Base-by-base conservation (phyloP, 1,139 yeast species). In the Geotrichum aggregatum region DNA sequence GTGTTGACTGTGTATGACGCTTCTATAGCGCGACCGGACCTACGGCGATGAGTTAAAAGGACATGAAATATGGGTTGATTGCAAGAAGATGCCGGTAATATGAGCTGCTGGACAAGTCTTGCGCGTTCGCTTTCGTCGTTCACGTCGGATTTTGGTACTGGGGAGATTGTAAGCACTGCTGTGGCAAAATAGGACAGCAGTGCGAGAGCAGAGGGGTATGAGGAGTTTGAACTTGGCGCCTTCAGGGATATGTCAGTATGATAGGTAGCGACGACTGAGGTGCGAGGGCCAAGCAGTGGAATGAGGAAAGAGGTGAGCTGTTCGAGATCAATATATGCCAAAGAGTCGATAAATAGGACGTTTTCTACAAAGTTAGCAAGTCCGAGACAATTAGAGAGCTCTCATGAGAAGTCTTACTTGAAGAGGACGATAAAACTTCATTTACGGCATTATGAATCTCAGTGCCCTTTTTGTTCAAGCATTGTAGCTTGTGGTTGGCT, bases 21-120 rank as follows among this genome's bases (percentile, higher is more conserved):
- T 1, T 73, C 70, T 35, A 85, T 64, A 0, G 94, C 79, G 52
- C 96, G 75, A 0, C 98, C 98, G 0, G 96, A 86, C 63, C 85
- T 85, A 54, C 97, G 76, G 55, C 94, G 76, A 62, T 84, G 86
- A 3, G 78, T 79, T 52, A 92, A 67, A 5, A 71, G 71, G 1
- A 83, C 66, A 47, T 71, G 70, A 64, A 82, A 85, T 0, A 42
- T 58, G 0, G 71, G 56, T 31, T 70, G 70, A 61, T 87, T 83
- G 54, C 80, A 69, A 1, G 31, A 14, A 6, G 74, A 70, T 49
- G 75, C 68, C 3, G 87, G 85, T 31, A 84, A 64, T 47, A 73
- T 70, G 48, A 80, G 71, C 22, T 64, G 67, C n/a, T 70, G 65
- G 1, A 80, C 60, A 14, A 69, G 66, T 10, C 66, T 66, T 13